Evolutionary conservation across 345 rosid genomes (phyloP), one percentile per base, ranked within the genome.

Genomic region (Hibiscus trionum): DNA sequence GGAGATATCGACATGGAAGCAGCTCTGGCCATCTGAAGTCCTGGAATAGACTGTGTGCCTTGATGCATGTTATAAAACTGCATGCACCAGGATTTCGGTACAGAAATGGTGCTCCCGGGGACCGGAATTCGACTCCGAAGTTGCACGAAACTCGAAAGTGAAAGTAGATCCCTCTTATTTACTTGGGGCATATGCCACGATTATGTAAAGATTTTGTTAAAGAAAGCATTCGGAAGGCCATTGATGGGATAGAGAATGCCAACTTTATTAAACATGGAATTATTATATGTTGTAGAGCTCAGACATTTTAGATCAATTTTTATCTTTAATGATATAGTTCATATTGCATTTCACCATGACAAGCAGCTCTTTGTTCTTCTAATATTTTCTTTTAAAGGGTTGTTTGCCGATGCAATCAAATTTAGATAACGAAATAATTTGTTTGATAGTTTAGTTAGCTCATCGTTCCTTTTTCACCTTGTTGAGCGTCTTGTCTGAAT

Each of bases 11-110:
- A 50, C 56, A 5, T 50, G 56, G 97, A 87, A 83, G 73, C 77
- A 61, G 70, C 88, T 88, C 16, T 91, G 94, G 96, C 98, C 97
- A 3, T 69, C 68, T 17, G 84, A 86, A 58, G 72, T 82, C 65
- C 69, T 88, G 77, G 91, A 91, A 26, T 91, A 89, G 29, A 2
- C 60, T 47, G 53, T 11, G 14, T 15, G 53, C 52, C 42, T 37
- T 39, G 44, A 7, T 10, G 56, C 56, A 16, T 50, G 16, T 39
- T 50, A 6, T 5, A 50, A 44, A 50, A 50, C 15, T 50, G 19
- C 19, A 50, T 50, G 56, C 56, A 14, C 17, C 17, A 14, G 6
- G 16, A 57, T 70, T 31, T 46, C 31, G 11, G 5, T 7, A n/a
- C n/a, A 65, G 27, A 6, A 44, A 44, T 44, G 47, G 47, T 44